Conservation (phyloP, 2,329 filamentous ascomycete genomes). For the Paramyrothecium roridum region DNA sequence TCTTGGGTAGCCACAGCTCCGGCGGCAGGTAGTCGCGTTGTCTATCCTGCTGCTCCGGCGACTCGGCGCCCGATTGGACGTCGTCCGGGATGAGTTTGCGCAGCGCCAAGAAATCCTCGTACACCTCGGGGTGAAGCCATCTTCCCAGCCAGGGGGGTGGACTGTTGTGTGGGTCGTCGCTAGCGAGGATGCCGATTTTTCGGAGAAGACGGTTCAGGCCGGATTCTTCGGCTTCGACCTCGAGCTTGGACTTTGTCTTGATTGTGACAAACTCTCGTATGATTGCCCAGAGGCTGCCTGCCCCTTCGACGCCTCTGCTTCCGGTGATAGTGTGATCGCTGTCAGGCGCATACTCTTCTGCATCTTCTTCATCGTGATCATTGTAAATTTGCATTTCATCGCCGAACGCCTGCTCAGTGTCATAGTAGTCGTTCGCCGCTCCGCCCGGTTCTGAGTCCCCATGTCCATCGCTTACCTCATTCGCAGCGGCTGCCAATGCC, state of each 20-base stretch:
- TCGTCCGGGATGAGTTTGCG: constrained; percentile 65
- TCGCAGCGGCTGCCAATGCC: constrained; percentile 37
- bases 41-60: constrained; percentile 28
- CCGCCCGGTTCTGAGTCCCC: constrained; percentile 14
- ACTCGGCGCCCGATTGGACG: constrained; percentile 48
- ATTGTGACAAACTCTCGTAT: constrained; percentile 28
- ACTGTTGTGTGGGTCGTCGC: constrained; percentile 15
- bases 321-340: constrained; percentile 20
- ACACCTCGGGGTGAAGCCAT: constrained; percentile 76
- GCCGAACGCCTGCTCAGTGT: constrained; percentile 29
- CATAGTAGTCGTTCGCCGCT: constrained; percentile 31
- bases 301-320: constrained; percentile 33
- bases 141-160: constrained; percentile 54
- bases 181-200: constrained; percentile 21
- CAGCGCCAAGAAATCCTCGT: constrained; percentile 69
- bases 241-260: constrained; percentile 33
- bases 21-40: constrained; percentile 69
- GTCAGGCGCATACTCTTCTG: constrained; percentile 14
- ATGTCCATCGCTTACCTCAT: constrained; percentile 16
- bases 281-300: constrained; percentile 26
- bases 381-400: constrained; percentile 22
- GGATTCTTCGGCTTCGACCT: constrained; percentile 16
- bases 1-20: constrained; percentile 53
- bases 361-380: constrained; percentile 19
- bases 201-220: constrained; percentile 22